Conservation (phyloP, 768 basidiomycete species). For the Lactifluus pinguis region DNA sequence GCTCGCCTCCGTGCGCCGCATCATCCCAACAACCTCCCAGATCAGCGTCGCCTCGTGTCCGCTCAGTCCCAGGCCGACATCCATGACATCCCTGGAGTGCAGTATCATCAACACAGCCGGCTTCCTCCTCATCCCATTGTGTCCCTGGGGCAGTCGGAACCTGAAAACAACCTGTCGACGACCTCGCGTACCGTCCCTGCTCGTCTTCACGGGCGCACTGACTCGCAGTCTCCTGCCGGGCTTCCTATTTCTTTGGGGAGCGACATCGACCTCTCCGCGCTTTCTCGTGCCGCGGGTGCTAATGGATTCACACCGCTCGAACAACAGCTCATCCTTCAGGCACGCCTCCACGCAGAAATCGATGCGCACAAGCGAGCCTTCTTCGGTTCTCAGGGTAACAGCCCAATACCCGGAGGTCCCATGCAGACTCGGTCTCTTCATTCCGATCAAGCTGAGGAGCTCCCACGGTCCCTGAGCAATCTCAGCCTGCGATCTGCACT, state of each 20-base stretch:
- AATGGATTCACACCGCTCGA: slow-evolving; percentile 20
- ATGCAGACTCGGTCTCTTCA: background rate
- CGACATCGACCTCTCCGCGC: slow-evolving; percentile 17
- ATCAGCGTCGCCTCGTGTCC: slow-evolving; percentile 19
- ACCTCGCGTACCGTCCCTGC: slow-evolving; percentile 5
- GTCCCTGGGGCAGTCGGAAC: slow-evolving; percentile 6
- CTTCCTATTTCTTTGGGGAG: slow-evolving; percentile 7
- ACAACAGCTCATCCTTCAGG: slow-evolving; percentile 20
- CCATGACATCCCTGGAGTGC: background rate
- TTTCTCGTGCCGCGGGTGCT: slow-evolving; percentile 11
- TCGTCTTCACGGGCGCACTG: slow-evolving; percentile 7
- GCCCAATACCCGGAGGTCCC: background rate
- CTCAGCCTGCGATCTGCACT: slow-evolving; percentile 13
- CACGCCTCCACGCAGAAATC: slow-evolving; percentile 16
- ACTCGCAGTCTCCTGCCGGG: background rate
- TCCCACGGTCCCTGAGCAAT: slow-evolving; percentile 10
- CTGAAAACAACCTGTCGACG: background rate
- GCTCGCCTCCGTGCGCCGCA: slow-evolving; percentile 15
- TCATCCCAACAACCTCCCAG: slow-evolving; percentile 16
- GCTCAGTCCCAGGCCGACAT: slow-evolving; percentile 3
- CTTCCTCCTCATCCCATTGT: slow-evolving; percentile 19
- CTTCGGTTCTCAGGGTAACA: slow-evolving; percentile 9
- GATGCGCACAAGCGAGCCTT: slow-evolving; percentile 14
- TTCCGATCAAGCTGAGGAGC: slow-evolving; percentile 1
- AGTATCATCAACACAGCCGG: slow-evolving; percentile 1